A percentile compares a stretch with the other conserved stretches of the same genome.
Conservation (phyloP, 75 land plant genomes). For the Pseudotsuga menziesii region DNA sequence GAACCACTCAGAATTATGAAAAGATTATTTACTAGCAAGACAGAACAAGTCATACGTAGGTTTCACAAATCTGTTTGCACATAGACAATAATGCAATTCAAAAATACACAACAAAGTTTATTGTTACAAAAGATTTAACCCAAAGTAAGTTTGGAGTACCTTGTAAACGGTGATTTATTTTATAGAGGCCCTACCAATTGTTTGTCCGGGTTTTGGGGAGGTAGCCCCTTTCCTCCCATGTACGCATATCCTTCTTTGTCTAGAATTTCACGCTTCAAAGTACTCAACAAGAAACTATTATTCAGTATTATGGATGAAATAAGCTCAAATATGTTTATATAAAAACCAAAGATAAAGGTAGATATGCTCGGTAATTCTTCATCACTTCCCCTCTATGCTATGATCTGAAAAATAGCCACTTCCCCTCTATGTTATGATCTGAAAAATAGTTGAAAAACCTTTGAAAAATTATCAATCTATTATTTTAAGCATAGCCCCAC, state of each 20-base stretch:
- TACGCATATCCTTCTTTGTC: constrained; percentile 25
- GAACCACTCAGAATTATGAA: background rate
- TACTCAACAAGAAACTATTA: background rate
- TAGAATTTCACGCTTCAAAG: constrained; percentile 22
- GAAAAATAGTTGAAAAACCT: background rate
- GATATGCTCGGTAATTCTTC: background rate
- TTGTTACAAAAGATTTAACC: no score
- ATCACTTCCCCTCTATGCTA: no score
- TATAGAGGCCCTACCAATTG: background rate
- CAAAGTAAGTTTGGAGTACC: background rate
- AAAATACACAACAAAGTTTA: background rate
- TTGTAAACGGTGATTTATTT: background rate
- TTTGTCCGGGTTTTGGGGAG: constrained; percentile 15
- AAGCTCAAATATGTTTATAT: background rate
- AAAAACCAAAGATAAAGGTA: background rate
- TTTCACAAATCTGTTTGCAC: background rate
- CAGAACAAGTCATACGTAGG: background rate
- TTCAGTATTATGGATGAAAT: background rate
- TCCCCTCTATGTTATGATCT: background rate
- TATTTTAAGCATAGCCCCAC: background rate
- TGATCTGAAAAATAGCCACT: no score
- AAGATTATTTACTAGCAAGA: background rate
- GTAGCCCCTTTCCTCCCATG: constrained; percentile 36
- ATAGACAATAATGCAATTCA: background rate
- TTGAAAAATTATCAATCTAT: background rate